phyloP scores from a whole-genome alignment of 1,284 basidiomycete genomes.

The Cryptococcus sp. region DNA sequence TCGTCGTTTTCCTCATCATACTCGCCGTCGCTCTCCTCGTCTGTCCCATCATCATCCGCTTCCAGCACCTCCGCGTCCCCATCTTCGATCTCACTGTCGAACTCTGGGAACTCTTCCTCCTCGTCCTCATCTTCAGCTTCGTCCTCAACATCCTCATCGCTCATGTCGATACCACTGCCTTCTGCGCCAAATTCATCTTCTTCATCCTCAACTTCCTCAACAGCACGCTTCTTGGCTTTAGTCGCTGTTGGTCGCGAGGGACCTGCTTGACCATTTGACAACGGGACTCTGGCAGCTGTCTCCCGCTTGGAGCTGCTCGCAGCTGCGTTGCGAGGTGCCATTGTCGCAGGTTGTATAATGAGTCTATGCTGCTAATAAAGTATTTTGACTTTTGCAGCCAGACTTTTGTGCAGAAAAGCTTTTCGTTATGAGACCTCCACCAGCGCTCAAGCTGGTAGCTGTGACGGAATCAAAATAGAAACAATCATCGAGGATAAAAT shows the following conservation, averaged over 20 bases:
- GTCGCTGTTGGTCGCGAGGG: constrained; percentile 14
- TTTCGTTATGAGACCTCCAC: not conserved
- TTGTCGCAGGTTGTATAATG: not conserved
- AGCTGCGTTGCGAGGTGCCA: constrained; percentile 18
- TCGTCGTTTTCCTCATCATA: constrained; percentile 51
- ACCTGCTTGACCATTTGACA: constrained; percentile 22
- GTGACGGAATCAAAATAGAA: not conserved
- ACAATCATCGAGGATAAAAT: constrained; percentile 6
- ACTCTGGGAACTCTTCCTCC: constrained; percentile 30
- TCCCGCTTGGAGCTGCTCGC: constrained; percentile 23
- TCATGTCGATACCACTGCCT: constrained; percentile 45
- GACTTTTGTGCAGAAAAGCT: not conserved
- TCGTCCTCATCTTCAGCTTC: constrained; percentile 46
- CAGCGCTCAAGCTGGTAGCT: too few species aligned
- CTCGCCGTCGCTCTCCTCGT: constrained; percentile 60
- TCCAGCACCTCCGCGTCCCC: constrained; percentile 45
- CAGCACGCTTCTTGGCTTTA: constrained; percentile 25
- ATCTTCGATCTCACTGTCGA: constrained; percentile 42
- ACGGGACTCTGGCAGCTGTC: not conserved
- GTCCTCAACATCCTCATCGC: constrained; percentile 35
- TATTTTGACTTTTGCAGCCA: not conserved
- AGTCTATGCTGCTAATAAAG: not conserved
- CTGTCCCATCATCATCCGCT: constrained; percentile 52
- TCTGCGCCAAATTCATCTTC: constrained; percentile 31
- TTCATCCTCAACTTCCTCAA: constrained; percentile 25